phyloP scores from a whole-genome alignment of 768 basidiomycete species.

The Xanthoconium purpureum region DNA sequence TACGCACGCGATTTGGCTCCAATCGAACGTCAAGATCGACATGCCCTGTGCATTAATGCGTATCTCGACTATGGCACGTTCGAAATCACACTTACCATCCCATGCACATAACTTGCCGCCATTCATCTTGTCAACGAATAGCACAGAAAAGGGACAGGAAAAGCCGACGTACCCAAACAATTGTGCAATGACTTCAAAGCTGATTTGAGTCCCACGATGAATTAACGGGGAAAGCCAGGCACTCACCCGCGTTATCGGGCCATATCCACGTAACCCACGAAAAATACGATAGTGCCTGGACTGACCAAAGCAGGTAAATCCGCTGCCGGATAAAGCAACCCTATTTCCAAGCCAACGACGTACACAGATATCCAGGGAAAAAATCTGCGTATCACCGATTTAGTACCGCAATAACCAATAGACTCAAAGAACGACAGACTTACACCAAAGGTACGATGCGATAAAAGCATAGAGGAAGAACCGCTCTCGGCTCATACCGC shows the following conservation, averaged over 20 bases:
- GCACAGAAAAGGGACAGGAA: not conserved
- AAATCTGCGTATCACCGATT: conserved; percentile 32
- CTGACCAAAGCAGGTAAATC: conserved; percentile 27
- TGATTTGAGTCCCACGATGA: conserved; percentile 14
- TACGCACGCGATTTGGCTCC: conserved; percentile 58
- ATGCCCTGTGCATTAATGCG: conserved; percentile 41
- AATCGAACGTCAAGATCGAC: conserved; percentile 78
- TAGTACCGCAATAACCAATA: not conserved
- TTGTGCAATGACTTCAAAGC: conserved; percentile 39
- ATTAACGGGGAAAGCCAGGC: conserved; percentile 7
- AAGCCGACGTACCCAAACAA: conserved; percentile 42
- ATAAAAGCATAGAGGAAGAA: conserved; percentile 71
- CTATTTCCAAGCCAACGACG: conserved; percentile 10
- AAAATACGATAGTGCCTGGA: conserved; percentile 52
- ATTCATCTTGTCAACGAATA: not conserved
- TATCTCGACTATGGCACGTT: not conserved
- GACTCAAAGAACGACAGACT: conserved; percentile 13
- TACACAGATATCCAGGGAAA: conserved; percentile 45
- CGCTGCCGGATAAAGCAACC: not conserved
- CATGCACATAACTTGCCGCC: conserved; percentile 35
- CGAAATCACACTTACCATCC: conserved; percentile 36
- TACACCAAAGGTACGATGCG: conserved; percentile 60
- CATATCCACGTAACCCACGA: conserved; percentile 59
- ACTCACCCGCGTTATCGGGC: conserved; percentile 46
- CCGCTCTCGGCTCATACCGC: conserved; percentile 67